A percentile compares a stretch with the other conserved stretches of the same genome.
Conservation (phyloP, 2,329 filamentous ascomycete genomes). For the Ceratocystis eucalypticola region DNA sequence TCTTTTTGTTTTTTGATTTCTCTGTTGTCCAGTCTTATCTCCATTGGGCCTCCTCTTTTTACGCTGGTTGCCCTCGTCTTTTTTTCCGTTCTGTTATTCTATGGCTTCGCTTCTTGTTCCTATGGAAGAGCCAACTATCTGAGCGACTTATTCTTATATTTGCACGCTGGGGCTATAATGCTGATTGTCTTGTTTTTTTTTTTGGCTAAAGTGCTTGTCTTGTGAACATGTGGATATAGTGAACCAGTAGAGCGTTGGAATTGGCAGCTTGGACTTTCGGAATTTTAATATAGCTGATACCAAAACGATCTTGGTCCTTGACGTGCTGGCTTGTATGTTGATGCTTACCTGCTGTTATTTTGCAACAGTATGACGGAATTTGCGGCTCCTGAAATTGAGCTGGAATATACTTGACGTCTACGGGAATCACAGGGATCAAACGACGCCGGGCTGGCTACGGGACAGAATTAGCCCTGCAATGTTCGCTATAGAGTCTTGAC, state of each 20-base stretch:
- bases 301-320: no score
- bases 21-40: not conserved
- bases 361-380: no score
- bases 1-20: not conserved
- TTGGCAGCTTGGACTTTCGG: not conserved
- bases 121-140: not conserved
- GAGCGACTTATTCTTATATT: conserved; percentile 4
- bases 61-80: not conserved
- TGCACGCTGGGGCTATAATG: not conserved
- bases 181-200: conserved; percentile 5
- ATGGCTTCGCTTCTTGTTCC: not conserved
- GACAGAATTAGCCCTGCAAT: no score
- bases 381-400: no score
- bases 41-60: not conserved
- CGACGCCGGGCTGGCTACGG: no score
- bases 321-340: no score
- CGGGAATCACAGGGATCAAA: no score
- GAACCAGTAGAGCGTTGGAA: not conserved
- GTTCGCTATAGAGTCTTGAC: no score
- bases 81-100: not conserved
- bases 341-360: no score
- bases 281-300: no score
- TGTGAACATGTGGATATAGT: not conserved
- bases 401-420: no score
- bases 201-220: not conserved